phyloP scores from a whole-genome alignment of 2,329 filamentous ascomycete genomes.

The Remersonia thermophila region DNA sequence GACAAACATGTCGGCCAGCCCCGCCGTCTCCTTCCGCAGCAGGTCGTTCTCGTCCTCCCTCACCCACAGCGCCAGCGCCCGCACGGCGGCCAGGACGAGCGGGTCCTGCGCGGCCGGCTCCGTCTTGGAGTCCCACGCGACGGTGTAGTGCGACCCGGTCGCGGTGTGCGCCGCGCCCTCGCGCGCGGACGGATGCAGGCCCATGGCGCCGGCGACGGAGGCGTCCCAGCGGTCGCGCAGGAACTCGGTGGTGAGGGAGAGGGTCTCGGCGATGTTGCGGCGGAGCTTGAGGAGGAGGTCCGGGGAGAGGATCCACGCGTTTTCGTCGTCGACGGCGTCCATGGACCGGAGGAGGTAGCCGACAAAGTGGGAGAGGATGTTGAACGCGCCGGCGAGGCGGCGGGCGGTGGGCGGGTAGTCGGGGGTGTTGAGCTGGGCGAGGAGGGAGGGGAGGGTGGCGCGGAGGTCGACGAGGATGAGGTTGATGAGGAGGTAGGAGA shows the following conservation, averaged over 20 bases:
- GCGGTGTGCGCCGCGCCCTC: constrained; percentile 29
- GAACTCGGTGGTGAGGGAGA: constrained; percentile 52
- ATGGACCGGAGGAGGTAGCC: constrained; percentile 43
- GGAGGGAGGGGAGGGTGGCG: constrained; percentile 47
- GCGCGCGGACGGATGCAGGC: constrained; percentile 46
- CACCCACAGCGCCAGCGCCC: constrained; percentile 53
- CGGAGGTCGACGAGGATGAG: constrained; percentile 55
- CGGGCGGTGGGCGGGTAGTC: constrained; percentile 38
- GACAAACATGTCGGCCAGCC: constrained; percentile 50
- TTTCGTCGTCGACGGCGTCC: constrained; percentile 30
- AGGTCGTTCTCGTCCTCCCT: constrained; percentile 53
- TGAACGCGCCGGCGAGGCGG: constrained; percentile 48
- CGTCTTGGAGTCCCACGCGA: constrained; percentile 47
- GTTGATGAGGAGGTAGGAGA: constrained; percentile 50
- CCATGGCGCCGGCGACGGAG: constrained; percentile 47
- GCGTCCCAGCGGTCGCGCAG: constrained; percentile 60
- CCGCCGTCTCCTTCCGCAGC: constrained; percentile 43
- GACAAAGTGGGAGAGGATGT: constrained; percentile 49
- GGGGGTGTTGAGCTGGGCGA: constrained; percentile 43
- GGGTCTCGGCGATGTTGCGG: constrained; percentile 48
- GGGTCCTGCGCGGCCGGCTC: constrained; percentile 41
- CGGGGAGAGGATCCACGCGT: constrained; percentile 36
- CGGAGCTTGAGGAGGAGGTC: constrained; percentile 50
- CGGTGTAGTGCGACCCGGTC: constrained; percentile 22
- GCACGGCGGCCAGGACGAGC: constrained; percentile 45